These are phyloP conservation scores for Plectosphaerella sp. DNA, from an alignment of 2,329 filamentous ascomycete genomes.

Conservation along the genomic window DNA sequence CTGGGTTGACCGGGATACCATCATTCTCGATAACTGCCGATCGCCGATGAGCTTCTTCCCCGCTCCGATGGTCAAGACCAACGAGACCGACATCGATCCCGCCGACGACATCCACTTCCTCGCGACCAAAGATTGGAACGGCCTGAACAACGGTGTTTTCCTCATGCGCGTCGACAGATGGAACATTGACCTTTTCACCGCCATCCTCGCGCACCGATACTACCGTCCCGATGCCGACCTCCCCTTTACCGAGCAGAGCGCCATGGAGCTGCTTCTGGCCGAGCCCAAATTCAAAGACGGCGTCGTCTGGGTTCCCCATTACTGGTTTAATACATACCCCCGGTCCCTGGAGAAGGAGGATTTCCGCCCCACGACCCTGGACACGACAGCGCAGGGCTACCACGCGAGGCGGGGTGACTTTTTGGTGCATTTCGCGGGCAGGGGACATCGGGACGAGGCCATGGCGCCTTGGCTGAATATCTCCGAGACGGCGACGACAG, in stretches of 20 bases:
- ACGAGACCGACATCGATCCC: neutral
- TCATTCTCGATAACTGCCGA: constrained; percentile 13
- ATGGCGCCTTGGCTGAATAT: neutral
- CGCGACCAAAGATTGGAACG: constrained; percentile 11
- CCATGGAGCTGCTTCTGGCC: constrained; percentile 12
- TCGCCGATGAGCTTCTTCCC: constrained; percentile 8
- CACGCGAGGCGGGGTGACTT: constrained; percentile 10
- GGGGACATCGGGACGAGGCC: neutral
- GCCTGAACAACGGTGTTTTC: constrained; percentile 15
- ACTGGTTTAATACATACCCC: constrained; percentile 15
- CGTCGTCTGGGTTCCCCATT: constrained; percentile 9
- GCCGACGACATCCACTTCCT: constrained; percentile 5
- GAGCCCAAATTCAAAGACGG: constrained; percentile 6
- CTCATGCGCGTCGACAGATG: constrained; percentile 9
- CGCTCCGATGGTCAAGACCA: neutral
- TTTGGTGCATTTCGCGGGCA: constrained; percentile 13
- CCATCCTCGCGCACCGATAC: constrained; percentile 11
- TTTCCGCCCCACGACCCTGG: neutral
- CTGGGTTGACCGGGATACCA: constrained; percentile 16
- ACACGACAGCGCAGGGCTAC: neutral
- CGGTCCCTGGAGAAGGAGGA: neutral
- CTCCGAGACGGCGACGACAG: neutral
- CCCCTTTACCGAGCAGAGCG: constrained; percentile 11
- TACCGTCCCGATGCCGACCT: constrained; percentile 10
- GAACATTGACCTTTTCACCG: constrained; percentile 12